Evolutionary conservation across 345 rosid genomes (phyloP), one percentile per base, ranked within the genome.

Genomic region (Lenwebbia sp.): DNA sequence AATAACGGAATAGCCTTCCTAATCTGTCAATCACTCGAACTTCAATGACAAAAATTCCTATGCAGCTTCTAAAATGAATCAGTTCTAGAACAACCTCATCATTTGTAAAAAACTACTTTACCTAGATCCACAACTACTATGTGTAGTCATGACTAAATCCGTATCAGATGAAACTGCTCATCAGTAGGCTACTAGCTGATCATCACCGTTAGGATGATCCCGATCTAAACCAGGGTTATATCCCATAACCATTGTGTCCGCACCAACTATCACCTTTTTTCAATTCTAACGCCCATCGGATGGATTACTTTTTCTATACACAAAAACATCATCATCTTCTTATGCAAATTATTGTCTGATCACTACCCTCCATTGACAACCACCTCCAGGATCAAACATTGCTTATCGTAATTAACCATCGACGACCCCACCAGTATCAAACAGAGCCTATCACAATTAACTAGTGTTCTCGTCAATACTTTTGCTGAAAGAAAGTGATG

Each of bases 201-300:
- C 78, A 70, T 19, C 47, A 33, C 78, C 47, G 13, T 70, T 33
- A 19, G 41, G 47, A 70, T 70, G 26, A 70, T 33, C 23, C 78
- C 10, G 14, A 37, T 37, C 25, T 33, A 70, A 30, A 65, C 47
- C 2, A 0, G 25, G 0, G 25, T 70, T 0, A 33, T 10, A 0
- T 0, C 78, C 78, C 78, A 70, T 70, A 70, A 10, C 21, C 37
- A 37, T 33, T 10, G 26, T 5, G 47, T 70, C 19, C 13, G 0
- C 6, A 0, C 14, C 47, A 12, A 70, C 81, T 37, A 37, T 70
- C 26, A 5, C 47, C 81, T 11, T 37, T 70, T 33, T 19, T 22
- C 11, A 19, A 37, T 70, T 21, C 37, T 70, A 70, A 19, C 2
- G 2, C 47, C 81, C 41, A 70, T 19, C 47, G 3, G 7, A 33